These are phyloP conservation scores for Ophiostoma pallidulum DNA, from an alignment of 2,329 filamentous ascomycete species.

Conservation along the genomic window DNA sequence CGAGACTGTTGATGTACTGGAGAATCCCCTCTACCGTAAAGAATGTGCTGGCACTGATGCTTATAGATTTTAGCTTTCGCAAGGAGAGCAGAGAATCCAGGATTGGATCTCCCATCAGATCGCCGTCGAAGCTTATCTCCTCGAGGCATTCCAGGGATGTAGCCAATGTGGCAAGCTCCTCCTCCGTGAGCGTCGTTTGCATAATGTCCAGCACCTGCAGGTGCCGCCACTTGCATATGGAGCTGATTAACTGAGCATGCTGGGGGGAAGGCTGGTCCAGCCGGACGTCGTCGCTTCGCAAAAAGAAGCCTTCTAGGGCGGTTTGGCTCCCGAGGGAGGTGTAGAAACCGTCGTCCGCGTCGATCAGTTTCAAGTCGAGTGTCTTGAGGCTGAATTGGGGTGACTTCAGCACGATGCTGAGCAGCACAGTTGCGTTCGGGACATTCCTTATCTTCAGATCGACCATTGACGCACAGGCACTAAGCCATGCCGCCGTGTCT, in stretches of 20 bases:
- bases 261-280: conserved; percentile 24
- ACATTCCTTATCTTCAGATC: conserved; percentile 42
- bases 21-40: conserved; percentile 44
- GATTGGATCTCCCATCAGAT: conserved; percentile 39
- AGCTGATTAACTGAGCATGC: conserved; percentile 22
- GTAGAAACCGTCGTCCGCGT: conserved; percentile 43
- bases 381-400: conserved; percentile 34
- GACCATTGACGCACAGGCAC: conserved; percentile 35
- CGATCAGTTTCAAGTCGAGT: conserved; percentile 38
- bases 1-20: conserved; percentile 30
- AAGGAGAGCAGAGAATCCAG: conserved; percentile 29
- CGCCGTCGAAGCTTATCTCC: conserved; percentile 47
- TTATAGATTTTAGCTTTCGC: conserved; percentile 39
- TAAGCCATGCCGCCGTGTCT: conserved; percentile 25
- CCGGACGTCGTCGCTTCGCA: conserved; percentile 17
- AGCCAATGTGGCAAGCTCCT: conserved; percentile 33
- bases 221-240: conserved; percentile 41
- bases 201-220: conserved; percentile 45
- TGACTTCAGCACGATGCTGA: conserved; percentile 36
- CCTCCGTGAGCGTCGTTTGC: conserved; percentile 24
- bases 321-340: conserved; percentile 40
- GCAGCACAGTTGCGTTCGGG: conserved; percentile 40
- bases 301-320: conserved; percentile 27
- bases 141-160: conserved; percentile 39
- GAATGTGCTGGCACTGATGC: conserved; percentile 43